Evolutionary conservation across 148 eudicot genomes (phyloP), one percentile per base, ranked within the genome.

Genomic region (Pharnaceum exiguum): DNA sequence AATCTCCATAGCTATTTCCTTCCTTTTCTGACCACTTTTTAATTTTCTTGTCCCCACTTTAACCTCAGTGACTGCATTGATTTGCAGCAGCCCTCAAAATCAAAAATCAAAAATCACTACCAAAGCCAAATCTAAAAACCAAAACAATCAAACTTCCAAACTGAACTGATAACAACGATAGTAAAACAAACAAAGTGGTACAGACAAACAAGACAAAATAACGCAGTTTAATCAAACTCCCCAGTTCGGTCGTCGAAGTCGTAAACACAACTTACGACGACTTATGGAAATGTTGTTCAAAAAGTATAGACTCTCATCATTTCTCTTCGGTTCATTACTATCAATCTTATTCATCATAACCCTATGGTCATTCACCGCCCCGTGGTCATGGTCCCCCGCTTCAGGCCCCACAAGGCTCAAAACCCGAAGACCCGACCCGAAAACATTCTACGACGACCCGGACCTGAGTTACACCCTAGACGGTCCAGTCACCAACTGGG

Each of bases 361-460:
- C 22, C 36, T 85, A 4, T 70, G 78, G 69, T 83, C 89, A 28
- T 74, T 81, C 44, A 31, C 77, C 0, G 22, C 38, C 26, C 55
- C 69, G 15, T 63, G 57, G 21, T 21, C 46, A 39, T 45, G 62
- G 5, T 36, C 47, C 48, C 60, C 68, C 21, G 31, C 1, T 55
- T 70, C 75, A 36, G 52, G 63, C 45, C 0, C 57, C 53, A 19
- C 38, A 35, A 4, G 5, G 6, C 9, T 38, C 55, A 4, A 7
- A 24, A 3, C 59, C 51, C 50, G 4, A 4, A 16, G 37, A 0
- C 73, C 71, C 43, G 84, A 69, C 60, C 69, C 67, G 31, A 78
- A 55, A 1, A 58, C 75, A 4, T 86, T 76, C 66, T 86, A 76
- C 65, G 95, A 86, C 61, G 84, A 83, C 72, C 84, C 89, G 18